Conservation (phyloP, 78 protist species). For the Corallochytrium limacisporum region DNA sequence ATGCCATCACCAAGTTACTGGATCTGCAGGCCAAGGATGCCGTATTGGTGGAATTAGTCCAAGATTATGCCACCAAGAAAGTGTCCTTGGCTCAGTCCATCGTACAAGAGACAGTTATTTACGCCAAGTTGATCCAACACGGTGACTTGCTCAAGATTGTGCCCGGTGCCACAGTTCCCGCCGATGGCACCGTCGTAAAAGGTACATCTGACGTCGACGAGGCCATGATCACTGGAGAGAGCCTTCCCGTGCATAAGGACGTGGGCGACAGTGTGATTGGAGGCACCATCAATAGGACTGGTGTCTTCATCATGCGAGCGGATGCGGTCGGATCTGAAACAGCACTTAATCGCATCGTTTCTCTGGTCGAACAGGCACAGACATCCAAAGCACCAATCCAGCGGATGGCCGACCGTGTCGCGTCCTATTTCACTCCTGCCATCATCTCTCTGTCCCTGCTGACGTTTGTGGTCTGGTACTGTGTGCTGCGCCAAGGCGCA, state of each 20-base stretch:
- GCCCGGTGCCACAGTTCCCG: slow-evolving; percentile 14
- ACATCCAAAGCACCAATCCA: slow-evolving; percentile 45
- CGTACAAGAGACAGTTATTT: no score
- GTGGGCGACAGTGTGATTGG: slow-evolving; percentile 67
- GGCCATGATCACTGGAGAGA: slow-evolving; percentile 86
- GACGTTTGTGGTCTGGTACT: slow-evolving; percentile 59
- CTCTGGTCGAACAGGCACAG: slow-evolving; percentile 84
- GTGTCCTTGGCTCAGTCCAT: no score
- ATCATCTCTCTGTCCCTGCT: slow-evolving; percentile 61
- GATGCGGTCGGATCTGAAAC: slow-evolving; percentile 63
- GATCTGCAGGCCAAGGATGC: slow-evolving; percentile 50
- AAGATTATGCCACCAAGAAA: no score
- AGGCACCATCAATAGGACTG: slow-evolving; percentile 68
- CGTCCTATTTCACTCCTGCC: slow-evolving; percentile 64
- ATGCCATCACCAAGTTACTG: slow-evolving; percentile 49
- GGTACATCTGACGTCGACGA: slow-evolving; percentile 59
- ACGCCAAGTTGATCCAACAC: not conserved
- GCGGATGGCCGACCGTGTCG: slow-evolving; percentile 45
- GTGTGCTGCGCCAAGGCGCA: no score
- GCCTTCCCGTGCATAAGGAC: slow-evolving; percentile 51
- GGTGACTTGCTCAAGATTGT: not conserved
- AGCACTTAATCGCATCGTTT: slow-evolving; percentile 54
- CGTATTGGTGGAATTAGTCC: not conserved
- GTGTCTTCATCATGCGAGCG: slow-evolving; percentile 37
- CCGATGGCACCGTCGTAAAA: not conserved